Evolutionary conservation across 306 rosid genomes (phyloP).

Genomic region (Citrullus mucosospermus): DNA sequence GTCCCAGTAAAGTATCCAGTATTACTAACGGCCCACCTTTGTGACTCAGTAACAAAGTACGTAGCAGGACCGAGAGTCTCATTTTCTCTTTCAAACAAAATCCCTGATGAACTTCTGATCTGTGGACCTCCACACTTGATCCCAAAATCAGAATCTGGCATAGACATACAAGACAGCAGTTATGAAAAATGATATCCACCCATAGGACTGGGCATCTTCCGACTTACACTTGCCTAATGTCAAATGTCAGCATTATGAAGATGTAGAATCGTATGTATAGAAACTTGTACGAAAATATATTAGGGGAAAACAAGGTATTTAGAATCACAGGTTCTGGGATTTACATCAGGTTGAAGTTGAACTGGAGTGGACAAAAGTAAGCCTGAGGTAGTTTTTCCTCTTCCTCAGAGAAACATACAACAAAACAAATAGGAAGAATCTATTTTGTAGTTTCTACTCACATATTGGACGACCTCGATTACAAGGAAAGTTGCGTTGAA

Average conservation of each 20-base stretch:
- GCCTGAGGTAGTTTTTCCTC: background rate
- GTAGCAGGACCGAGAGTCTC: slow-evolving; percentile 57
- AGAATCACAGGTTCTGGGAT: background rate
- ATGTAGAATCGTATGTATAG: background rate
- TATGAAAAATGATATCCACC: background rate
- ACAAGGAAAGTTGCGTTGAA: slow-evolving; percentile 62
- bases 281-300: background rate
- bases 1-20: slow-evolving; percentile 36
- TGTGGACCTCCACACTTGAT: slow-evolving; percentile 60
- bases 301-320: background rate
- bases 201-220: background rate
- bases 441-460: slow-evolving; percentile 24
- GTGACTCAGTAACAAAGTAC: slow-evolving; percentile 37
- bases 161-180: background rate
- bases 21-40: slow-evolving; percentile 65
- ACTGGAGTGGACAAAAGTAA: too few species aligned
- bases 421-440: slow-evolving; percentile 7
- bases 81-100: slow-evolving; percentile 32
- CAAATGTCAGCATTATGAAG: background rate
- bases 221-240: background rate
- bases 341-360: background rate
- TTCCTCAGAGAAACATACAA: background rate
- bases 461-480: slow-evolving; percentile 36
- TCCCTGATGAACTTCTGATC: slow-evolving; percentile 22
- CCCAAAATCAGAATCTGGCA: slow-evolving; percentile 46